These are phyloP conservation scores for Cyphellophora europaea DNA, from an alignment of 2,329 filamentous ascomycete genomes.

Conservation along the genomic window DNA sequence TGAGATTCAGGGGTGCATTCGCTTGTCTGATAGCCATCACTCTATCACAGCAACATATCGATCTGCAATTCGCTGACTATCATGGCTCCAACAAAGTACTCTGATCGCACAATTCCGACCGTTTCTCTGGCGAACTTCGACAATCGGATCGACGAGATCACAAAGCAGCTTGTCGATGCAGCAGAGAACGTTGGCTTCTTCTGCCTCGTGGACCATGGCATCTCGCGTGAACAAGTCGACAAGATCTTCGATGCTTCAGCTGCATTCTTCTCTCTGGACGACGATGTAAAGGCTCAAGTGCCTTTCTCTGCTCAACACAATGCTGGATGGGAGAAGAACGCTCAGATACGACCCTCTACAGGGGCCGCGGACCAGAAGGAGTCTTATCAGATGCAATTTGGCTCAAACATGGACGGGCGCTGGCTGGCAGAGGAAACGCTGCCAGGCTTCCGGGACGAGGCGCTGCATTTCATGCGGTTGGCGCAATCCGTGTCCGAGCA, in stretches of 20 bases:
- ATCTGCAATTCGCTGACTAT: too few relatives aligned
- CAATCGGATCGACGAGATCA: slow-evolving; percentile 44
- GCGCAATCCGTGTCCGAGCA: slow-evolving; percentile 45
- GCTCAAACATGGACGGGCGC: slow-evolving; percentile 41
- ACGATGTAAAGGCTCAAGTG: slow-evolving; percentile 43
- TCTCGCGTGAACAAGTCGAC: slow-evolving; percentile 40
- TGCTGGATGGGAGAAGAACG: slow-evolving; percentile 52
- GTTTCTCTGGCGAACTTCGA: slow-evolving; percentile 49
- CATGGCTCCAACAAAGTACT: slow-evolving; percentile 30
- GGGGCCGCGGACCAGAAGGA: slow-evolving; percentile 52
- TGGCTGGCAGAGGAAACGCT: slow-evolving; percentile 43
- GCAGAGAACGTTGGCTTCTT: slow-evolving; percentile 55
- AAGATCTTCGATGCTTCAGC: slow-evolving; percentile 41
- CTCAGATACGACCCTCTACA: slow-evolving; percentile 51
- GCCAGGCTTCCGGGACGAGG: slow-evolving; percentile 38
- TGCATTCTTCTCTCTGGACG: slow-evolving; percentile 45
- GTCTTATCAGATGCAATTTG: slow-evolving; percentile 54
- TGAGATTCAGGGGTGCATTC: too few relatives aligned
- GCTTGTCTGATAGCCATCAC: too few relatives aligned
- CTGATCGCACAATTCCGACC: slow-evolving; percentile 35
- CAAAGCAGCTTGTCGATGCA: slow-evolving; percentile 40
- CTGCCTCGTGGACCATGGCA: slow-evolving; percentile 46
- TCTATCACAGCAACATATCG: too few relatives aligned
- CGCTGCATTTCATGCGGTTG: slow-evolving; percentile 45
- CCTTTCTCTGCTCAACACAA: slow-evolving; percentile 46